Conservation (phyloP, 2,329 filamentous ascomycete genomes). For the Endoconidiophora laricicola region DNA sequence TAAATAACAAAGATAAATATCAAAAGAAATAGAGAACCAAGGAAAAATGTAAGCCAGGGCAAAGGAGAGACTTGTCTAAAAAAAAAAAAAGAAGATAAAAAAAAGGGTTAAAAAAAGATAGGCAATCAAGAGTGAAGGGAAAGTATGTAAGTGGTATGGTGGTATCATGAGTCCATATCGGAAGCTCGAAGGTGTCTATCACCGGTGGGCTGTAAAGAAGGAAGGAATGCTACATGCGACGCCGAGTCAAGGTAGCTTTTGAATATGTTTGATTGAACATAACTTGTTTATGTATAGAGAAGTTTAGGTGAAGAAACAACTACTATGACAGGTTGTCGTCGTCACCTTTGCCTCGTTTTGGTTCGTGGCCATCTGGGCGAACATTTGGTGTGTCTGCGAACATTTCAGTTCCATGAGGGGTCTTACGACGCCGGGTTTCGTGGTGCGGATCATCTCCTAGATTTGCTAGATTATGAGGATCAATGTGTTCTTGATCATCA, state of each 20-base stretch:
- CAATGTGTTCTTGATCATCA: constrained; percentile 2
- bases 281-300: neutral
- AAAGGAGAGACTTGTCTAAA: neutral
- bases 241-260: no score
- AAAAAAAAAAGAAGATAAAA: neutral
- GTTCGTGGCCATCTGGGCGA: neutral
- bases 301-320: neutral
- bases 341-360: constrained; percentile 6
- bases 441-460: constrained; percentile 6
- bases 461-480: neutral
- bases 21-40: constrained; percentile 3
- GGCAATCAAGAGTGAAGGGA: neutral
- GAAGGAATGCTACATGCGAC: neutral
- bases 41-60: neutral
- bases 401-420: constrained; percentile 8
- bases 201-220: neutral
- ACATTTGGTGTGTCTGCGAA: constrained; percentile 4
- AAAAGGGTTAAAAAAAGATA: neutral
- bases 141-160: neutral
- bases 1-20: neutral
- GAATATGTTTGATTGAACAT: no score
- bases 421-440: constrained; percentile 10
- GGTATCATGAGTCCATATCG: no score
- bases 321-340: neutral
- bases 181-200: neutral